Evolutionary conservation across 2,329 filamentous ascomycete species (phyloP).

Genomic region (Fusarium sp.): DNA sequence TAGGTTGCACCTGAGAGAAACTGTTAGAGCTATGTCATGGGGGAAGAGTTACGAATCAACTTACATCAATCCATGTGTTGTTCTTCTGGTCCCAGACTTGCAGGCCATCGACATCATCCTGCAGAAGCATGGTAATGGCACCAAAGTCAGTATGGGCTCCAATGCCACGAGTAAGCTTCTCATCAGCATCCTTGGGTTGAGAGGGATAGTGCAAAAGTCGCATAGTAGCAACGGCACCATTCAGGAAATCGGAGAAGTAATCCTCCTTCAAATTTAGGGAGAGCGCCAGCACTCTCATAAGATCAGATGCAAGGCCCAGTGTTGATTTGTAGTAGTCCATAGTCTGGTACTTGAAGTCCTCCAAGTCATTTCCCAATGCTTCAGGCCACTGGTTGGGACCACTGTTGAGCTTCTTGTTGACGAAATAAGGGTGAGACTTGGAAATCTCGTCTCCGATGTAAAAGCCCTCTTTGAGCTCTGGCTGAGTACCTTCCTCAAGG

Average conservation of each 20-base stretch:
- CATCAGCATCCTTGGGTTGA: constrained; percentile 49
- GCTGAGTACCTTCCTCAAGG: constrained; percentile 55
- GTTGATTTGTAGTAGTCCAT: constrained; percentile 55
- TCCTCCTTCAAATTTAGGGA: background rate
- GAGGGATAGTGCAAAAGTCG: constrained; percentile 61
- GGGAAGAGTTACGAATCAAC: background rate
- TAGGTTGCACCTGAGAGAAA: background rate
- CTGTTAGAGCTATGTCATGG: background rate
- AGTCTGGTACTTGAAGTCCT: constrained; percentile 51
- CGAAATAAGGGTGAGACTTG: constrained; percentile 54
- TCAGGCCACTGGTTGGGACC: constrained; percentile 58
- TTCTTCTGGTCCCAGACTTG: constrained; percentile 60
- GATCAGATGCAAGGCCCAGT: constrained; percentile 52
- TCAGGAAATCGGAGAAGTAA: background rate
- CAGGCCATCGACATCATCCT: constrained; percentile 61
- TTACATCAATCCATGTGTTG: constrained; percentile 56
- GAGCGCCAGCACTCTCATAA: constrained; percentile 56
- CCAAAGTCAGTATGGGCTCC: constrained; percentile 68
- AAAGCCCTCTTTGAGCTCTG: constrained; percentile 59
- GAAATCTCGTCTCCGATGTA: constrained; percentile 54
- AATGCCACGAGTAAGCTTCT: constrained; percentile 50
- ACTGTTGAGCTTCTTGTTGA: constrained; percentile 54
- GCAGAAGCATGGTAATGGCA: constrained; percentile 66
- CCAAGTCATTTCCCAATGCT: constrained; percentile 50
- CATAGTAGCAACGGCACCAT: background rate